phyloP scores from a whole-genome alignment of 257 asterid genomes.

The Primulina eburnea region DNA sequence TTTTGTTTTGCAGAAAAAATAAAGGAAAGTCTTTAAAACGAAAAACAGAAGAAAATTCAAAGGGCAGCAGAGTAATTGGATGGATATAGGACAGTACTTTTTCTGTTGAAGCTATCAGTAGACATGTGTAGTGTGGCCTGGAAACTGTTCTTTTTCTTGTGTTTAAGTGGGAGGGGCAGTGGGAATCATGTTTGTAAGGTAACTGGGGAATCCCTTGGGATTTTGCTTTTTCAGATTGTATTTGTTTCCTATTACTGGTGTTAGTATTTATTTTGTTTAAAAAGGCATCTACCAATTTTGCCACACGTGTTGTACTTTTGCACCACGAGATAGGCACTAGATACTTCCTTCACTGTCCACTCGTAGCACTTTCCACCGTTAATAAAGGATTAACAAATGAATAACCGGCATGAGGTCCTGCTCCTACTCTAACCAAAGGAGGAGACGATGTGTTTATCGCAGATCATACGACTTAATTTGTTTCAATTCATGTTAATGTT shows the following conservation, averaged over 20 bases:
- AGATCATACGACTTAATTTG: too few relatives aligned
- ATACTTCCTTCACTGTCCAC: neutral
- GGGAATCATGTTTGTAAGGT: too few relatives aligned
- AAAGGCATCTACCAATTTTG: conserved; percentile 41
- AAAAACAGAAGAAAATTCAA: conserved; percentile 19
- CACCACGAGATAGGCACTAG: conserved; percentile 16
- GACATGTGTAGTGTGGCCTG: conserved; percentile 24
- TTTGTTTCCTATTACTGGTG: conserved; percentile 24
- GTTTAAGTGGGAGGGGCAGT: neutral
- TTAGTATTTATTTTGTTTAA: conserved; percentile 32
- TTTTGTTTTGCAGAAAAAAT: conserved; percentile 44
- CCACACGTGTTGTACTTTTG: conserved; percentile 29
- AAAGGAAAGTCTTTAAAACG: conserved; percentile 30
- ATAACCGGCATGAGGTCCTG: too few relatives aligned
- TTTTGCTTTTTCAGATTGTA: conserved; percentile 26
- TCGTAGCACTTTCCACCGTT: too few relatives aligned
- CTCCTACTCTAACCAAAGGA: too few relatives aligned
- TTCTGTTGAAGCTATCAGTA: conserved; percentile 25
- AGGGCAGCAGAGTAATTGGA: conserved; percentile 33
- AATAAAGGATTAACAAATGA: too few relatives aligned
- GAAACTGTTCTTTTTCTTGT: conserved; percentile 20
- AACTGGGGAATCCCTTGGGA: conserved; percentile 25
- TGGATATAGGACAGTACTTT: conserved; percentile 37
- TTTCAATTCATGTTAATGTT: too few relatives aligned
- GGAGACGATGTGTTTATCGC: too few relatives aligned